Evolutionary conservation across 805 yeast genomes (phyloP).

Genomic region (Zygosaccharomyces bailii): DNA sequence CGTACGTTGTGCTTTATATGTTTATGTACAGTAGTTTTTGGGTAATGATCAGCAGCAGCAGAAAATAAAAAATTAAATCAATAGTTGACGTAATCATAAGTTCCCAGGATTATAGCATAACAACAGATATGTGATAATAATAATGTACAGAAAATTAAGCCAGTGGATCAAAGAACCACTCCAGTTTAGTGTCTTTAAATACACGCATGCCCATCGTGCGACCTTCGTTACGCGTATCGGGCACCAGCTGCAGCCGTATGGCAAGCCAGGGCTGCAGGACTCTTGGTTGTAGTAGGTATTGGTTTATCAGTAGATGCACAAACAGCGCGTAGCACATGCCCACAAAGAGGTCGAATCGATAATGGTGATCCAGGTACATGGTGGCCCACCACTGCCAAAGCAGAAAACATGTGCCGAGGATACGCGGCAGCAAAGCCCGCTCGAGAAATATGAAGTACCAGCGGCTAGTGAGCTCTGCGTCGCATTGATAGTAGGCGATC

Average conservation of each 20-base stretch:
- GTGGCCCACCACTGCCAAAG: slow-evolving; percentile 71
- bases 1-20: background rate
- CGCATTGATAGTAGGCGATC: slow-evolving; percentile 18
- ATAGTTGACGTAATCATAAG: no score
- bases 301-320: slow-evolving; percentile 42
- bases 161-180: slow-evolving; percentile 54
- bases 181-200: slow-evolving; percentile 46
- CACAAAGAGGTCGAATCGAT: slow-evolving; percentile 56
- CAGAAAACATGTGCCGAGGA: slow-evolving; percentile 44
- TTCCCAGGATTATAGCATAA: background rate
- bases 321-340: slow-evolving; percentile 53
- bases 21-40: background rate
- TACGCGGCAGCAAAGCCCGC: slow-evolving; percentile 28
- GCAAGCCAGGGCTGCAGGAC: slow-evolving; percentile 34
- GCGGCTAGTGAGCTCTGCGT: slow-evolving; percentile 12
- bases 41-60: no score
- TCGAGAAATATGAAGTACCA: slow-evolving; percentile 28
- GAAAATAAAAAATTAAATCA: background rate
- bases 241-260: slow-evolving; percentile 36
- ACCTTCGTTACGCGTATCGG: slow-evolving; percentile 42
- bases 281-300: slow-evolving; percentile 37
- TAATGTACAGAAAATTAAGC: slow-evolving; percentile 25
- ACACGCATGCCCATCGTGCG: slow-evolving; percentile 65
- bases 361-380: slow-evolving; percentile 69
- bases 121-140: background rate